Evolutionary conservation across 2,329 filamentous ascomycete genomes (phyloP).

Genomic region (Arachnopeziza araneosa): DNA sequence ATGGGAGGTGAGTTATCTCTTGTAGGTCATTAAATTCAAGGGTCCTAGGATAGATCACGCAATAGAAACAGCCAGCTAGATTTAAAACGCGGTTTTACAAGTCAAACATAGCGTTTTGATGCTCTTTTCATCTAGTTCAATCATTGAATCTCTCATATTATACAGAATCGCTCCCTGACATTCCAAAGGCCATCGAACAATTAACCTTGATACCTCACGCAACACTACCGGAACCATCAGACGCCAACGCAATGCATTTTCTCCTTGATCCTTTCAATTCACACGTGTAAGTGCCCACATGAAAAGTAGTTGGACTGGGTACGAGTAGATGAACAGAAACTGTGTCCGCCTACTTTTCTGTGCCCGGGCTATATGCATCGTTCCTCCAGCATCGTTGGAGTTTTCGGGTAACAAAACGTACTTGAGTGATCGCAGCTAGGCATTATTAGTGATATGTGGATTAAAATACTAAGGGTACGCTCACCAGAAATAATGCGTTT

Average conservation of each 20-base stretch:
- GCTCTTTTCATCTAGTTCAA: background rate
- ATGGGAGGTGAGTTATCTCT: too few species aligned
- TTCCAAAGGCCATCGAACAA: background rate
- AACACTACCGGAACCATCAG: background rate
- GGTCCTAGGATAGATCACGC: too few species aligned
- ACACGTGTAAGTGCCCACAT: slow-evolving; percentile 70
- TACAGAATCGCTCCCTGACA: background rate
- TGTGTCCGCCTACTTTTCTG: slow-evolving; percentile 86
- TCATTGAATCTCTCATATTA: background rate
- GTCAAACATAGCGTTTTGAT: background rate
- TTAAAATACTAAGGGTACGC: slow-evolving; percentile 28
- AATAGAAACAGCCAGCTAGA: too few species aligned
- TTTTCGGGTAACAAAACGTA: slow-evolving; percentile 92
- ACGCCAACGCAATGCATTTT: slow-evolving; percentile 21
- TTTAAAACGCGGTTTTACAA: background rate
- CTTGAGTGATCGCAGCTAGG: slow-evolving; percentile 83
- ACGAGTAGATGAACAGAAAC: slow-evolving; percentile 91
- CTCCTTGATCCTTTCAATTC: slow-evolving; percentile 3
- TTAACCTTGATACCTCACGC: background rate
- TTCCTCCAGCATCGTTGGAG: slow-evolving; percentile 53
- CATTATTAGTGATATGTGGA: slow-evolving; percentile 10
- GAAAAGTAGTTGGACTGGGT: slow-evolving; percentile 86
- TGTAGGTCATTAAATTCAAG: too few species aligned
- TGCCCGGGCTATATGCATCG: slow-evolving; percentile 69
- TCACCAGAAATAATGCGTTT: slow-evolving; percentile 90